phyloP scores from a whole-genome alignment of 2,329 filamentous ascomycete genomes.

The Pyricularia pennisetigena region DNA sequence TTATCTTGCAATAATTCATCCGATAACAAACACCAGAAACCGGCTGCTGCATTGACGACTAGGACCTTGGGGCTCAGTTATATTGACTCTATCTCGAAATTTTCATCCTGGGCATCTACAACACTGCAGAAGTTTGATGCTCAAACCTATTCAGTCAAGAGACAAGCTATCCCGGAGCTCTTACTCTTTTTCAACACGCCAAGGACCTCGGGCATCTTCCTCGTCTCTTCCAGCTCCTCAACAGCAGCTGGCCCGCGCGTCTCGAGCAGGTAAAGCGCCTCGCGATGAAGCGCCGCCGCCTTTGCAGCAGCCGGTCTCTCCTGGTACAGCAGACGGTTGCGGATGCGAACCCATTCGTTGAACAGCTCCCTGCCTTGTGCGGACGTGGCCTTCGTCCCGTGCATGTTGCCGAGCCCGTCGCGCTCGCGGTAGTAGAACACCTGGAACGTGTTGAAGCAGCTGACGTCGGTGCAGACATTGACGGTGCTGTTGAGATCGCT shows the following conservation, averaged over 20 bases:
- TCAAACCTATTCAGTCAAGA: too few relatives aligned
- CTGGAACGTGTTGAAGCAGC: background rate
- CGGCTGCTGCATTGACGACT: too few relatives aligned
- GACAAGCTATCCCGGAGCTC: background rate
- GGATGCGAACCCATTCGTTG: background rate
- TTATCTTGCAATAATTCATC: too few relatives aligned
- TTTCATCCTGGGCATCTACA: too few relatives aligned
- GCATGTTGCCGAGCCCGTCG: background rate
- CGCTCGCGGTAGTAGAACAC: background rate
- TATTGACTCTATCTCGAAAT: too few relatives aligned
- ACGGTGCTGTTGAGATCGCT: background rate
- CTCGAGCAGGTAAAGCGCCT: background rate
- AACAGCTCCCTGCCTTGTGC: background rate
- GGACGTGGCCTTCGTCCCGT: background rate
- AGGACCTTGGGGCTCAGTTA: too few relatives aligned
- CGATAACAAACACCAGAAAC: too few relatives aligned
- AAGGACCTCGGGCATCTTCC: background rate
- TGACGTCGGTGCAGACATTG: background rate
- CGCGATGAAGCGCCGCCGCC: background rate
- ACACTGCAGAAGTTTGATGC: too few relatives aligned
- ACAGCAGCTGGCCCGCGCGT: background rate
- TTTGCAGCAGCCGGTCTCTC: background rate
- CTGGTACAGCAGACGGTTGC: background rate
- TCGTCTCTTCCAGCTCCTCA: background rate
- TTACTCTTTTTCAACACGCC: background rate